Evolutionary conservation across 495 filamentous ascomycete genomes (phyloP).

Genomic region (Aspergillus biplanus): DNA sequence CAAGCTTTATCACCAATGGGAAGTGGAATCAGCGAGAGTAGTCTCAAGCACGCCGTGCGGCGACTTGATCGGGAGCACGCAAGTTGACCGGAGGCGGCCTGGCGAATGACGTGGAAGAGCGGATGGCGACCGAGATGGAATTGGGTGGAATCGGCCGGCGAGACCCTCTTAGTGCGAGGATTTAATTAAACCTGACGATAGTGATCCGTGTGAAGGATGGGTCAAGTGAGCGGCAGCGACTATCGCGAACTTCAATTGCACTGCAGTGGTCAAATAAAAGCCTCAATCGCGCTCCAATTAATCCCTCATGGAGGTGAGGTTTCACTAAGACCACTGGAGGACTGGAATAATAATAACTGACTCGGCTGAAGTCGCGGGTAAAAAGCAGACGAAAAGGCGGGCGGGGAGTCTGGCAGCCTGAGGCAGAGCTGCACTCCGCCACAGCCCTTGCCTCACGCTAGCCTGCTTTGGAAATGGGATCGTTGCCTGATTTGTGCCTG

Average conservation of each 20-base stretch:
- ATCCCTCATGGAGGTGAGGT: too few species aligned
- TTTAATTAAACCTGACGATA: neutral
- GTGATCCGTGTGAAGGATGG: neutral
- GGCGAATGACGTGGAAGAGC: neutral
- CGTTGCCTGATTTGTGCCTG: too few species aligned
- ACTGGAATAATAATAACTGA: too few species aligned
- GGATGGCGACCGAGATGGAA: neutral
- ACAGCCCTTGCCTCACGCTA: too few species aligned
- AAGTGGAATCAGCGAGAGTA: conserved; percentile 1
- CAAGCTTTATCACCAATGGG: conserved; percentile 7
- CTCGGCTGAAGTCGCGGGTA: too few species aligned
- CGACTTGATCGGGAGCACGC: neutral
- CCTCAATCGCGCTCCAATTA: too few species aligned
- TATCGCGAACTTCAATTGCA: neutral
- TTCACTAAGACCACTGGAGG: too few species aligned
- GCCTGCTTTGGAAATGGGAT: too few species aligned
- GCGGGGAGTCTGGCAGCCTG: too few species aligned
- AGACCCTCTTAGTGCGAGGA: neutral
- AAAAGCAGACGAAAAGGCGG: too few species aligned
- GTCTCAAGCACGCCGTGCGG: neutral
- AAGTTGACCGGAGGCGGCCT: neutral
- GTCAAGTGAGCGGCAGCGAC: neutral
- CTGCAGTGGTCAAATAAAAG: neutral
- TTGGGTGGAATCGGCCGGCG: neutral
- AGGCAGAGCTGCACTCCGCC: too few species aligned